Percentiles rank a stretch among this genome's conserved stretches.
Evolutionary conservation across 495 filamentous ascomycete genomes (phyloP).

Genomic region (Annulohypoxylon stygium): DNA sequence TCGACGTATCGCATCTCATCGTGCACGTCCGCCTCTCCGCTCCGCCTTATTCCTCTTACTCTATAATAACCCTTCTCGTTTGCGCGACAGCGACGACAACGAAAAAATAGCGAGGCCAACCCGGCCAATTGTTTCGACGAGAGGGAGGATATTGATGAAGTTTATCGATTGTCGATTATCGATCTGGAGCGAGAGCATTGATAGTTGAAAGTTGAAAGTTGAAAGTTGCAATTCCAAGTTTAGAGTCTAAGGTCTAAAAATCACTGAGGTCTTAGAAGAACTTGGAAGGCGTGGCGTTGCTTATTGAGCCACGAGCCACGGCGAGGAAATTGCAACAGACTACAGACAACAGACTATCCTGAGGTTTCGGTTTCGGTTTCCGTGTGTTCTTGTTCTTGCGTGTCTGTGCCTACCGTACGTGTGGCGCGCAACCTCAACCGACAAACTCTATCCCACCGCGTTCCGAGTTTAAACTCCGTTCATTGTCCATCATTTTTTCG

Average conservation of each 20-base stretch:
- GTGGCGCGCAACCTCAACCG: constrained; percentile 20
- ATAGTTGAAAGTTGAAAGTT: background rate
- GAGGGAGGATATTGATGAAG: constrained; percentile 20
- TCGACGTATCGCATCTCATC: constrained; percentile 39
- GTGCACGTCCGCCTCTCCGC: constrained; percentile 39
- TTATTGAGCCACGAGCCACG: background rate
- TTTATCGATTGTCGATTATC: background rate
- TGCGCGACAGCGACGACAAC: constrained; percentile 34
- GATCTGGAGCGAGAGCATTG: background rate
- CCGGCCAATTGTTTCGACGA: constrained; percentile 33
- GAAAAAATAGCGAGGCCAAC: constrained; percentile 1
- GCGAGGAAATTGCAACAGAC: background rate
- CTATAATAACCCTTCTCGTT: background rate
- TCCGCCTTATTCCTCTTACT: constrained; percentile 19
- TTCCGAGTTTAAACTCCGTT: background rate
- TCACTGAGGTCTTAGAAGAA: too few species aligned
- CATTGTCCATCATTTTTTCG: background rate
- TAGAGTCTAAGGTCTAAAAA: too few species aligned
- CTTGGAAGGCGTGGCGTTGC: background rate
- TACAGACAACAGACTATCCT: background rate
- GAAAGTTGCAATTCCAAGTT: constrained; percentile 3
- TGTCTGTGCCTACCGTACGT: background rate
- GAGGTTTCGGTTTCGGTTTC: background rate
- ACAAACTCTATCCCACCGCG: constrained; percentile 16
- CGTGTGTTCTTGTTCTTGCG: background rate